Evolutionary conservation across 495 filamentous ascomycete species (phyloP).

Genomic region (Podospora didyma): DNA sequence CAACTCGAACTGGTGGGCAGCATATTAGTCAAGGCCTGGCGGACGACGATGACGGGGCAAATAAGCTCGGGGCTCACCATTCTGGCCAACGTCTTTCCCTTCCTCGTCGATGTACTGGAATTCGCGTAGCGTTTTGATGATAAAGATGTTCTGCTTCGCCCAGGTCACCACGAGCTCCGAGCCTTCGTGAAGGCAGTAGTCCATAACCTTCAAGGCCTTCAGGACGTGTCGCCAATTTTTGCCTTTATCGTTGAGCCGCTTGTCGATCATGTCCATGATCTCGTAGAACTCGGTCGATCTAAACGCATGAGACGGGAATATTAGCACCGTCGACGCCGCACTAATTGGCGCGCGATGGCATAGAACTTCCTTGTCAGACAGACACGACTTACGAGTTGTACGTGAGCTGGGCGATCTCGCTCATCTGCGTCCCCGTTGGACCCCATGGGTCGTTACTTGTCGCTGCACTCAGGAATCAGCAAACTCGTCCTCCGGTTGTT

Average conservation of each 20-base stretch:
- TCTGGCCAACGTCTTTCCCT: constrained; percentile 88
- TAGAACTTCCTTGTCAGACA: neutral
- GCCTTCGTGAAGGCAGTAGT: constrained; percentile 97
- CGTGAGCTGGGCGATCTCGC: constrained; percentile 94
- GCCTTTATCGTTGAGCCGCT: constrained; percentile 97
- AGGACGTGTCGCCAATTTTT: constrained; percentile 99
- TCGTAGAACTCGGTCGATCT: constrained; percentile 88
- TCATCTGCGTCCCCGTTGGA: constrained; percentile 97
- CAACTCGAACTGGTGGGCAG: constrained; percentile 69
- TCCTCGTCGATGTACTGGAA: constrained; percentile 97
- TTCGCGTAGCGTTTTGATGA: constrained; percentile 97
- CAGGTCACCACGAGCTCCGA: constrained; percentile 96
- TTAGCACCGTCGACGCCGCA: neutral
- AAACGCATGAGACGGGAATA: neutral
- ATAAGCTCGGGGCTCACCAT: constrained; percentile 54
- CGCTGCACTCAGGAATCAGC: constrained; percentile 48
- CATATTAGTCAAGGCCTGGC: constrained; percentile 7
- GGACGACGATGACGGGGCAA: neutral
- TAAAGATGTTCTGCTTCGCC: constrained; percentile 96
- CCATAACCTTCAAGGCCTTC: constrained; percentile 95
- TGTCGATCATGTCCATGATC: constrained; percentile 99
- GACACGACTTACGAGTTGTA: constrained; percentile 78
- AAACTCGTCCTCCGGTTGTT: constrained; percentile 12
- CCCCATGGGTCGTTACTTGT: constrained; percentile 99
- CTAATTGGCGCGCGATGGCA: neutral